These are phyloP conservation scores for Neurospora discreta DNA, from an alignment of 495 filamentous ascomycete species.

Conservation along the genomic window DNA sequence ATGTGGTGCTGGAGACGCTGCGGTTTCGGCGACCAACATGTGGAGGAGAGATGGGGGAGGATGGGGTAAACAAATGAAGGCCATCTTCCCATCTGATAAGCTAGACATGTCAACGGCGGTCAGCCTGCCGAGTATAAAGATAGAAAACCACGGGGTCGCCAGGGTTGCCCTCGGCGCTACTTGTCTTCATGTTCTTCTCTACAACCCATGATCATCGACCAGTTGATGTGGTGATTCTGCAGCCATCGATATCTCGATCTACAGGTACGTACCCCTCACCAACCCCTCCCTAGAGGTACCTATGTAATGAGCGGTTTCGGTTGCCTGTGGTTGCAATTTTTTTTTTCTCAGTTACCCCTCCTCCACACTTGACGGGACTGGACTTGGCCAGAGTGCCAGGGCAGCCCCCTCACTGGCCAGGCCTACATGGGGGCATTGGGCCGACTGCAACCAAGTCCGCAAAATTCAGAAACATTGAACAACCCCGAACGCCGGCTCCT, in stretches of 20 bases:
- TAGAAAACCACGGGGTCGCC: background rate
- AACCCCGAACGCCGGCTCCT: constrained; percentile 4
- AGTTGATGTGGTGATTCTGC: background rate
- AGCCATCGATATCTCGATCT: background rate
- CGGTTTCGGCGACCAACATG: background rate
- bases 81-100: background rate
- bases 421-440: background rate
- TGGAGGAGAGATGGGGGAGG: background rate
- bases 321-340: constrained; percentile 20
- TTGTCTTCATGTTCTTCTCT: background rate
- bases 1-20: background rate
- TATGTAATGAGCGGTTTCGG: constrained; percentile 29
- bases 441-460: background rate
- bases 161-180: background rate
- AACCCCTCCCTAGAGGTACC: constrained; percentile 2
- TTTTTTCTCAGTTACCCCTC: constrained; percentile 14
- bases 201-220: background rate
- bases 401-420: background rate
- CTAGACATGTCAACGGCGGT: background rate
- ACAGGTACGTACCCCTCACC: background rate
- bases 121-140: background rate
- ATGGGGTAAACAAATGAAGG: background rate
- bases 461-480: constrained; percentile 5
- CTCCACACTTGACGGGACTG: constrained; percentile 10
- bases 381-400: constrained; percentile 8